Conservation (phyloP, 1,284 basidiomycete species). For the Farysia itapuensis region DNA sequence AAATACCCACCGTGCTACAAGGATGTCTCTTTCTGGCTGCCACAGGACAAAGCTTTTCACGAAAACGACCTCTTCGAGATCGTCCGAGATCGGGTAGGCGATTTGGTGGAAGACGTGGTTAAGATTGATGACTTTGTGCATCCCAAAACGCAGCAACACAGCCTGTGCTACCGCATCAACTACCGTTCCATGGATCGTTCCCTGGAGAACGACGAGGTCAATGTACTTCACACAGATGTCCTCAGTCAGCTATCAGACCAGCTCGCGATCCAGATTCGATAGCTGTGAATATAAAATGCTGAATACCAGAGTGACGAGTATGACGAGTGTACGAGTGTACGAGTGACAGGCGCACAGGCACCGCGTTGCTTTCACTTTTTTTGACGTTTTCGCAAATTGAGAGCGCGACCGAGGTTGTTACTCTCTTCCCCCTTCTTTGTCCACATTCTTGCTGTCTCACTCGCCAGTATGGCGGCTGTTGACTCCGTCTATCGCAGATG, state of each 20-base stretch:
- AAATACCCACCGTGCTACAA: constrained; percentile 58
- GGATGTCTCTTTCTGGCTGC: constrained; percentile 67
- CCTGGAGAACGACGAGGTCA: constrained; percentile 85
- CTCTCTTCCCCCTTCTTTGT: neutral
- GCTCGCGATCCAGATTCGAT: constrained; percentile 58
- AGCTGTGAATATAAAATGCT: too few species aligned
- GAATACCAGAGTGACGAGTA: too few species aligned
- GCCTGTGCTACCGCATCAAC: constrained; percentile 86
- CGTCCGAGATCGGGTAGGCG: constrained; percentile 86
- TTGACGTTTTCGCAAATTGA: too few species aligned
- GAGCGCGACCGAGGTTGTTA: too few species aligned
- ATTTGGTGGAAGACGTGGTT: constrained; percentile 86
- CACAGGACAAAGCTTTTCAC: constrained; percentile 66
- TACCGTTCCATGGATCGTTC: constrained; percentile 97
- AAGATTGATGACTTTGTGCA: constrained; percentile 88
- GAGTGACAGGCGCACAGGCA: too few species aligned
- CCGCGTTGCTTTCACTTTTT: too few species aligned
- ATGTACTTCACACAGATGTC: constrained; percentile 69
- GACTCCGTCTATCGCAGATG: constrained; percentile 28
- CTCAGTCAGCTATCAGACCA: constrained; percentile 60
- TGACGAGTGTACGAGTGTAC: too few species aligned
- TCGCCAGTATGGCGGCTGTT: neutral
- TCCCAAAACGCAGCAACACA: constrained; percentile 79
- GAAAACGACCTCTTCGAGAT: constrained; percentile 97
- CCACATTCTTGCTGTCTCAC: too few species aligned